Conservation (phyloP, 2,329 filamentous ascomycete species). For the Diaporthe longicolla region DNA sequence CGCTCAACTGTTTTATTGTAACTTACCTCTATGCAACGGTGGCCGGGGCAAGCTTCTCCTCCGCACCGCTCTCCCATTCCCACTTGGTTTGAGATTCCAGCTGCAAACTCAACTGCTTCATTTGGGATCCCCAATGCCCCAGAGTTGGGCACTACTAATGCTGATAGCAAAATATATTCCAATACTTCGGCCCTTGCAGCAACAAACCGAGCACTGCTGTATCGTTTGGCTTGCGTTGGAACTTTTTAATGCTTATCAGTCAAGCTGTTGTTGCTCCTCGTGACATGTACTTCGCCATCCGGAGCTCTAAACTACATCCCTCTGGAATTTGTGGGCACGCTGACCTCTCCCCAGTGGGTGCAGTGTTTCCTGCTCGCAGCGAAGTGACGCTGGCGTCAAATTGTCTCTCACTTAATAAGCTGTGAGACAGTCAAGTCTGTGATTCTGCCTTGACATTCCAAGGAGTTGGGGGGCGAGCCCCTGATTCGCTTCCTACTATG, state of each 20-base stretch:
- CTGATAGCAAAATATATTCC: not conserved
- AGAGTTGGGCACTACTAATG: not conserved
- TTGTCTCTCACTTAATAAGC: not conserved
- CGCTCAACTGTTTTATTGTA: not conserved
- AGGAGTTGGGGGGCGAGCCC: too few species aligned
- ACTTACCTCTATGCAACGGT: not conserved
- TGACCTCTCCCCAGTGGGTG: too few species aligned
- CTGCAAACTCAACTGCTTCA: not conserved
- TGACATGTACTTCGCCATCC: not conserved
- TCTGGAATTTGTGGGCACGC: not conserved
- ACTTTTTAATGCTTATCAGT: not conserved
- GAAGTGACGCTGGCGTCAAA: not conserved
- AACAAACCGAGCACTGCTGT: not conserved
- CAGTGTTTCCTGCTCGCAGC: too few species aligned
- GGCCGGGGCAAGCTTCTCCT: not conserved
- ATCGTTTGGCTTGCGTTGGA: not conserved
- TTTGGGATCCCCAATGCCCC: not conserved
- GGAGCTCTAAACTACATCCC: too few species aligned
- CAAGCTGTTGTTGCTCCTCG: not conserved
- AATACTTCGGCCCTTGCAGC: not conserved
- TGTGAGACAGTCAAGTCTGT: not conserved
- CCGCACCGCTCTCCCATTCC: not conserved
- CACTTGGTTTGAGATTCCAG: not conserved
- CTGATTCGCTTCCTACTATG: not conserved
- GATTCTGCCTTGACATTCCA: not conserved